Base-by-base conservation (phyloP, 768 basidiomycete genomes). In the Hydnomerulius pinastri region DNA sequence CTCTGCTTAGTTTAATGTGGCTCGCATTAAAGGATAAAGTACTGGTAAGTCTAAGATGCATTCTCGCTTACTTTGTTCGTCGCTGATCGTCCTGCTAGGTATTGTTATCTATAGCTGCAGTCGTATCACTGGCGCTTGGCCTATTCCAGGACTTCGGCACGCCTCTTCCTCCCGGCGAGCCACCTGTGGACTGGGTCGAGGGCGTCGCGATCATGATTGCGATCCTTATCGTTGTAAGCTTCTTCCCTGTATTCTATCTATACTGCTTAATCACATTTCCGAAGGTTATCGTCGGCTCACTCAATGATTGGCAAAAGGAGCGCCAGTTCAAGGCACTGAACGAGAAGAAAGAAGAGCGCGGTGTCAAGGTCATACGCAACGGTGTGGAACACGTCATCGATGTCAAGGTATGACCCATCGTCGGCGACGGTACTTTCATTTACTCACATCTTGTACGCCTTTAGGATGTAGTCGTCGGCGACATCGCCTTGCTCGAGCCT, bases 251-350 rank as follows among this genome's bases (percentile, higher is more conserved):
- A 17, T 30, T 1, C 0, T 41, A 15, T 23, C 1, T n/a, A 1
- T 37, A 32, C 6, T 45, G 41, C 9, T 10, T 48, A n/a, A 58
- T 24, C 30, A 13, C 15, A n/a, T 20, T 29, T 25, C 2, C 53
- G n/a, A n/a, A 89, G 87, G 86, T 92, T 50, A 60, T 92, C 36
- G 96, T 99, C 49, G 96, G 96, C 25, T 93, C 94, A 11, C 58
- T 98, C 37, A 98, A 98, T 62, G 97, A 99, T 70, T 99, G 91
- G 88, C 94, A 98, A 70, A 98, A 98, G 70, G 97, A 99, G 69
- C 85, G 86, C 2, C 97, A 98, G 71, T 99, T 99, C 76, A 85
- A 87, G 61, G 77, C 75, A 17, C 80, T 99, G 35, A 98, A 98
- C 63, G 90, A 89, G 59, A 89, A 95, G 71, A 96, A 96, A 70